A percentile compares a stretch with the other conserved stretches of the same genome.
These are phyloP conservation scores for Solanum etuberosum DNA, from an alignment of 257 asterid species.

Conservation along the genomic window DNA sequence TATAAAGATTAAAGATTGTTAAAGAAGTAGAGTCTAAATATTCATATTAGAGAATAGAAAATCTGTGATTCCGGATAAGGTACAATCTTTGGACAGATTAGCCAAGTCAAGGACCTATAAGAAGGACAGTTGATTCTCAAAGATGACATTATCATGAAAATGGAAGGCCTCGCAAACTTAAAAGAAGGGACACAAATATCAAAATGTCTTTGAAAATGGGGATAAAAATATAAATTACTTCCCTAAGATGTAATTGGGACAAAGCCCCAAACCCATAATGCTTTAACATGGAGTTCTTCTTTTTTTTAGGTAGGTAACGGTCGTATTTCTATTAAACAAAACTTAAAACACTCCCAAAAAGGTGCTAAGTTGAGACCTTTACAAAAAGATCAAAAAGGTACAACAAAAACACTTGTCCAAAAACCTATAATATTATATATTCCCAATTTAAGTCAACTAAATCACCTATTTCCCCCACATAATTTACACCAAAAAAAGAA, in stretches of 20 bases:
- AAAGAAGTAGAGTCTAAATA: not conserved
- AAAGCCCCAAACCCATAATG: not conserved
- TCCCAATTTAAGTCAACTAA: too few species aligned
- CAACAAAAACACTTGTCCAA: too few species aligned
- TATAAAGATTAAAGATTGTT: too few species aligned
- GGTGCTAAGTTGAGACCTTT: too few species aligned
- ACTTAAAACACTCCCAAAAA: too few species aligned
- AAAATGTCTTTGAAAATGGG: not conserved
- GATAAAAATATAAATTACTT: not conserved
- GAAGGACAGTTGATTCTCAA: not conserved
- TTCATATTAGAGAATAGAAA: not conserved
- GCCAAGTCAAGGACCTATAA: not conserved
- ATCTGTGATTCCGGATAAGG: not conserved
- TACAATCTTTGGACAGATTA: not conserved
- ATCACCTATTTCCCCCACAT: too few species aligned
- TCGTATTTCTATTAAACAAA: too few species aligned
- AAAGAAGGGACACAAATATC: not conserved
- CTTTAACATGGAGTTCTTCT: not conserved
- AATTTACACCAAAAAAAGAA: too few species aligned
- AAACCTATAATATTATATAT: too few species aligned
- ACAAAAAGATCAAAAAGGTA: too few species aligned
- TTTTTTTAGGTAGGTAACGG: too few species aligned
- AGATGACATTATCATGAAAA: not conserved
- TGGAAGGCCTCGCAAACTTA: not conserved
- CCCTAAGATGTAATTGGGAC: not conserved